A percentile compares a stretch with the other conserved stretches of the same genome.
phyloP scores from a whole-genome alignment of 768 basidiomycete genomes.

The Boletus subparvulus region DNA sequence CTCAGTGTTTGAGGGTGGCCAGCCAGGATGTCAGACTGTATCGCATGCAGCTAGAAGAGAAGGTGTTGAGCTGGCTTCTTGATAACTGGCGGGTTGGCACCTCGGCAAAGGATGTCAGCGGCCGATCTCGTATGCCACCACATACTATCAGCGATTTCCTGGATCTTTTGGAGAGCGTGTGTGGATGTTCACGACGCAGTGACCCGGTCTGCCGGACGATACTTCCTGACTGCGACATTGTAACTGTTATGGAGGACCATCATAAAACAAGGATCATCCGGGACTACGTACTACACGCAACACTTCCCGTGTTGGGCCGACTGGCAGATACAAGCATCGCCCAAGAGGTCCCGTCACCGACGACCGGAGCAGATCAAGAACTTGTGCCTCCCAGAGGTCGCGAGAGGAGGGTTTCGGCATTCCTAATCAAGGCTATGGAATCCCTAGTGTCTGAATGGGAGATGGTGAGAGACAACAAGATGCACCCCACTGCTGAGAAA shows the following conservation, averaged over 20 bases:
- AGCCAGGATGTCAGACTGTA: constrained; percentile 82
- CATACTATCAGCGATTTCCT: constrained; percentile 62
- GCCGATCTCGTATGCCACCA: constrained; percentile 45
- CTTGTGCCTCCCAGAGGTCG: constrained; percentile 50
- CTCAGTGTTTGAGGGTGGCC: constrained; percentile 64
- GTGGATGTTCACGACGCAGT: constrained; percentile 49
- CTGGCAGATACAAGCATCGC: neutral
- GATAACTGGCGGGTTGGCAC: constrained; percentile 63
- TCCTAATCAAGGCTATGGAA: constrained; percentile 64
- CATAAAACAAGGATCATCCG: constrained; percentile 57
- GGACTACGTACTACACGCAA: constrained; percentile 68
- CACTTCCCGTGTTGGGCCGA: constrained; percentile 45
- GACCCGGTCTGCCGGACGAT: constrained; percentile 47
- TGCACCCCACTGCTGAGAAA: constrained; percentile 55
- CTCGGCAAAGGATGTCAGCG: constrained; percentile 37
- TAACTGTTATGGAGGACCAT: constrained; percentile 59
- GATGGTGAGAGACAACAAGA: constrained; percentile 30
- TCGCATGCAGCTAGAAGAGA: constrained; percentile 83
- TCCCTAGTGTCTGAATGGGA: constrained; percentile 51
- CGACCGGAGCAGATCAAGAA: constrained; percentile 25
- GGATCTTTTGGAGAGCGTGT: constrained; percentile 60
- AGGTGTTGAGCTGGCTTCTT: constrained; percentile 77
- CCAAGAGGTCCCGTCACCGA: constrained; percentile 7
- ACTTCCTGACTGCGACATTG: constrained; percentile 70
- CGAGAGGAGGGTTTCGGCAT: constrained; percentile 61